Base-by-base conservation (phyloP, 23 red algal genomes). In the Gracilaria caudata region DNA sequence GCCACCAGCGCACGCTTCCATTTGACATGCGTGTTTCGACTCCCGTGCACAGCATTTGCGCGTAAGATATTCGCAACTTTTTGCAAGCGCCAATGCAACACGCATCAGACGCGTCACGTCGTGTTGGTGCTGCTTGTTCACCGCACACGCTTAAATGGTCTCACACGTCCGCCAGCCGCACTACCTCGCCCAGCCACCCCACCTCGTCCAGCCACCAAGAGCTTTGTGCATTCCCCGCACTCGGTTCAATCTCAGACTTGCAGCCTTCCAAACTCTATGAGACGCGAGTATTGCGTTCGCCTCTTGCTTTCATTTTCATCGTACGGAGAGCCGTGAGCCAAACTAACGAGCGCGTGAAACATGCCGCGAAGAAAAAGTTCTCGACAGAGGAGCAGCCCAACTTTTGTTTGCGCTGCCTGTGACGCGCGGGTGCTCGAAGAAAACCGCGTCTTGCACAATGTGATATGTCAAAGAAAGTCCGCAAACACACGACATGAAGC, bases 361-460 rank as follows among this genome's bases (percentile, higher is more conserved):
- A 66, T 66, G 61, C 23, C 61, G 61, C 26, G 9, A 66, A 8
- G 29, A 66, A 33, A 7, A 36, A 5, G 14, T 35, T 33, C 61
- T 26, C 61, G 25, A 66, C 25, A 0, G 32, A 35, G 30, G 2
- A 4, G 32, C 29, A 35, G 4, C 30, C 30, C 61, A 66, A 36
- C 30, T 46, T 75, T 49, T 75, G 40, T 47, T 9, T 75, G 70
- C 43, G 4, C 21, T 8, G 29, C 70, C 1, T 75, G 70, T 24
- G 43, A 47, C 21, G 37, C 40, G 38, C 37, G 38, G 6, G 70
- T 75, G 24, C 70, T 75, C 6, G 70, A 75, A 30, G 11, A 47
- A 7, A 75, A 75, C 19, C 70, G 70, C 25, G 70, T 75, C 2
- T 21, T 75, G 40, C 70, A 75, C 43, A 49, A 75, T 29, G 70